Evolutionary conservation across 2,329 filamentous ascomycete species (phyloP).

Genomic region (Penicillium sp.): DNA sequence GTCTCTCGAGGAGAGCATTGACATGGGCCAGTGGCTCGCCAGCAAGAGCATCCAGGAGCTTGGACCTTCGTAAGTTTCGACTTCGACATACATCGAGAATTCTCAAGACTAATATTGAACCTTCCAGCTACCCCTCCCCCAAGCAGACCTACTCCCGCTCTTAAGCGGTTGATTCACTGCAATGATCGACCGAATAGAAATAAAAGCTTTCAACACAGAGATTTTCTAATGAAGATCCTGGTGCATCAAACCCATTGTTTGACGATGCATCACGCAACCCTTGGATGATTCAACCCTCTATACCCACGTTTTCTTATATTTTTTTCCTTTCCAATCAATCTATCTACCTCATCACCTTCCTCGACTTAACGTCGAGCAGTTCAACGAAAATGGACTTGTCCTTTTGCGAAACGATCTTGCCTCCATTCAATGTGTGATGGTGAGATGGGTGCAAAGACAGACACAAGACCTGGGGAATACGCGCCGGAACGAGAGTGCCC

Average conservation of each 20-base stretch:
- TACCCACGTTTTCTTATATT: conserved; percentile 37
- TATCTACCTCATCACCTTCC: conserved; percentile 23
- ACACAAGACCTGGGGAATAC: not conserved
- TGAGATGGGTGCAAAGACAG: not conserved
- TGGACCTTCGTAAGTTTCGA: conserved; percentile 80
- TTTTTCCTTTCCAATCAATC: conserved; percentile 9
- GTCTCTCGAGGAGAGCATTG: conserved; percentile 73
- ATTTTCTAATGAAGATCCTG: conserved; percentile 19
- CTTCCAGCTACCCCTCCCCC: conserved; percentile 72
- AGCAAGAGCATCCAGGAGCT: conserved; percentile 92
- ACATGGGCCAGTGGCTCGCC: conserved; percentile 96
- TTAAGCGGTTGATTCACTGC: conserved; percentile 21
- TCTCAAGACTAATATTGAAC: conserved; percentile 20
- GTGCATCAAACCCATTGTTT: conserved; percentile 20
- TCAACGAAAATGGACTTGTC: conserved; percentile 1
- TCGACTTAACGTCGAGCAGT: conserved; percentile 29
- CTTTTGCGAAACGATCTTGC: conserved; percentile 3
- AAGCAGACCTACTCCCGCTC: conserved; percentile 69
- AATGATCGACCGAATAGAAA: conserved; percentile 20
- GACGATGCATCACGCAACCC: conserved; percentile 22
- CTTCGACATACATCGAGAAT: not conserved
- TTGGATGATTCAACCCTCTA: conserved; percentile 47
- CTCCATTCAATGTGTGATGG: not conserved
- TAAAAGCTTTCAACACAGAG: conserved; percentile 27
- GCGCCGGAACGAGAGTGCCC: conserved; percentile 6